Base-by-base conservation (phyloP, 2,329 filamentous ascomycete genomes). In the Fusarium subtropicale region DNA sequence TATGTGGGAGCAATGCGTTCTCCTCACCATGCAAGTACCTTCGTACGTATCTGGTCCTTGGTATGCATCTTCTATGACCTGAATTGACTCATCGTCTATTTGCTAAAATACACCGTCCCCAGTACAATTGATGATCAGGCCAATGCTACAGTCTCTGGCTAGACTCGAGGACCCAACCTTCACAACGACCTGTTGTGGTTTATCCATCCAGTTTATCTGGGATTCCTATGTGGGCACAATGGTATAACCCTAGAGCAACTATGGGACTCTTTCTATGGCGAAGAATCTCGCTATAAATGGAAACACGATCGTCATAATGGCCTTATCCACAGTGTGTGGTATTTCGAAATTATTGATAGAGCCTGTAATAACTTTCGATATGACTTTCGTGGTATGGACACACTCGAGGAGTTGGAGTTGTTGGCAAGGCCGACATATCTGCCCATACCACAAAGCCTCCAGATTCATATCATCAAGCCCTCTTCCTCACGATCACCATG, bases 301-400 rank as follows among this genome's bases (percentile, higher is more conserved):
- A 4, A 2, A 10, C 0, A 30, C 10, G 10, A 12, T 30, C 10
- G 10, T 30, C 10, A 10, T 0, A 30, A 0, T 0, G 28, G 28
- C 0, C 28, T 30, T 2, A 4, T 30, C 10, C 28, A 30, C 0
- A 11, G 0, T 30, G 0, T 12, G 10, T 30, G 28, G 10, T 12
- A 11, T 1, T 30, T 30, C 10, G 28, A 30, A 12, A 30, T 39
- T n/a, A 0, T 20, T 5, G n/a, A 20, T 0, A 13, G 36, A 22
- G n/a, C 36, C 12, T 0, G 1, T 22, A 10, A 39, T n/a, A 0
- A 0, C 0, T 39, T 39, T 13, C 10, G 3, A 20, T 39, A 39
- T 20, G n/a, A 39, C n/a, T 39, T 39, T 39, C 15, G 0, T 0
- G 7, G 6, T 16, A 34, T 34, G 15, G 15, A 3, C 2, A n/a